These are phyloP conservation scores for Pilasporangium apinafurcum DNA, from an alignment of 352 stramenopile genomes.

Conservation along the genomic window DNA sequence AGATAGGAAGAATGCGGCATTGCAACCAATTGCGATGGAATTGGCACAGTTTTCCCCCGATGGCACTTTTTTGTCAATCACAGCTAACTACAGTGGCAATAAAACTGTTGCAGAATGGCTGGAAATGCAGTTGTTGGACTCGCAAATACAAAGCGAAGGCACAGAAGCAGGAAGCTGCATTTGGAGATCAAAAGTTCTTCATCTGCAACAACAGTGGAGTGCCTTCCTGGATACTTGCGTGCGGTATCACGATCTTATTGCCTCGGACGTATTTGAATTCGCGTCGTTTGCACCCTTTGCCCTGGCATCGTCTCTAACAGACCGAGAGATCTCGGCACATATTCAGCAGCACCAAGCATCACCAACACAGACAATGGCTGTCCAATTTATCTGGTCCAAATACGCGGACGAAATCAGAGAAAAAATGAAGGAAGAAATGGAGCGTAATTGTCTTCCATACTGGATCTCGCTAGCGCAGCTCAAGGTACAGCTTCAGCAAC, in stretches of 20 bases:
- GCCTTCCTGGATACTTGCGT: conserved; percentile 14
- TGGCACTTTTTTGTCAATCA: neutral
- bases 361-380: neutral
- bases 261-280: conserved; percentile 38
- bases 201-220: conserved; percentile 21
- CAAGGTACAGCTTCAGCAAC: conserved; percentile 24
- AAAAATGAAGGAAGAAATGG: conserved; percentile 41
- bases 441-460: conserved; percentile 29
- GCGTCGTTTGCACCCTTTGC: conserved; percentile 34
- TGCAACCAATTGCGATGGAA: conserved; percentile 15
- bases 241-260: conserved; percentile 29
- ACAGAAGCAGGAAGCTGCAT: conserved; percentile 1
- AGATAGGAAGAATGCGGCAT: neutral
- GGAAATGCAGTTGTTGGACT: conserved; percentile 11
- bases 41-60: too few relatives aligned
- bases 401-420: conserved; percentile 39
- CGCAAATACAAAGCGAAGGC: neutral
- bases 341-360: neutral
- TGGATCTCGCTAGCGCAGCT: conserved; percentile 30
- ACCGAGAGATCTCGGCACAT: neutral
- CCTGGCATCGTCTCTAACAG: conserved; percentile 10
- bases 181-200: conserved; percentile 8
- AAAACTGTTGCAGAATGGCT: conserved; percentile 32
- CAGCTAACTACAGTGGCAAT: neutral
- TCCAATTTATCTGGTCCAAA: conserved; percentile 15